Percentiles rank a stretch among this genome's conserved stretches.
These are phyloP conservation scores for Spizellomyces punctatus DNA, from an alignment of 192 early-diverging fungal genomes.

Conservation along the genomic window DNA sequence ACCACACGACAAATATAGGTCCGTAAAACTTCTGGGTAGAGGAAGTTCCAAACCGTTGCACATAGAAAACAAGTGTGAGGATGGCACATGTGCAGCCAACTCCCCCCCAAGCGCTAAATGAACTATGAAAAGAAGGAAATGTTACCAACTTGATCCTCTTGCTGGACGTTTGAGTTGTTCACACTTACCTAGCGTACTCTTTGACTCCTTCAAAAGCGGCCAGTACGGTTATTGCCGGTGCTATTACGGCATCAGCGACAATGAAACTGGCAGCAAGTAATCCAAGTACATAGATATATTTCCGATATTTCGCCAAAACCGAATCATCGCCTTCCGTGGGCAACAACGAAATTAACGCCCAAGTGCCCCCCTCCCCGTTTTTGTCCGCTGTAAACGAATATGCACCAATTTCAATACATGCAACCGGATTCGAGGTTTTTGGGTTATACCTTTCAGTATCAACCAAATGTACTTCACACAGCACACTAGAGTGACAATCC, in stretches of 20 bases:
- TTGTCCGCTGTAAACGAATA: slow-evolving; percentile 48
- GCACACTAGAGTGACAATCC: slow-evolving; percentile 52
- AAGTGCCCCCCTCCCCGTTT: slow-evolving; percentile 63
- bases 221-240: slow-evolving; percentile 42
- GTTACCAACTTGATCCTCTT: too few species aligned
- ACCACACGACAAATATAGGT: slow-evolving; percentile 54
- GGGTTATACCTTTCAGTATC: slow-evolving; percentile 38
- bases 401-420: neutral
- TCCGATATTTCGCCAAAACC: slow-evolving; percentile 24
- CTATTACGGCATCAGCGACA: slow-evolving; percentile 43
- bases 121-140: too few species aligned
- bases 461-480: slow-evolving; percentile 50
- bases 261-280: slow-evolving; percentile 43
- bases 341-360: slow-evolving; percentile 54
- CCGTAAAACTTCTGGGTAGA: slow-evolving; percentile 40
- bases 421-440: slow-evolving; percentile 6
- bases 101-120: slow-evolving; percentile 10
- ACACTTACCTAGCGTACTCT: slow-evolving; percentile 25
- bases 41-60: slow-evolving; percentile 54
- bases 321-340: slow-evolving; percentile 39
- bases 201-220: slow-evolving; percentile 44
- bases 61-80: slow-evolving; percentile 45
- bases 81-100: slow-evolving; percentile 39
- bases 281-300: slow-evolving; percentile 33
- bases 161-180: neutral